These are phyloP conservation scores for Hanseniaspora pseudoguilliermondii DNA, from an alignment of 805 yeast genomes.

Conservation along the genomic window DNA sequence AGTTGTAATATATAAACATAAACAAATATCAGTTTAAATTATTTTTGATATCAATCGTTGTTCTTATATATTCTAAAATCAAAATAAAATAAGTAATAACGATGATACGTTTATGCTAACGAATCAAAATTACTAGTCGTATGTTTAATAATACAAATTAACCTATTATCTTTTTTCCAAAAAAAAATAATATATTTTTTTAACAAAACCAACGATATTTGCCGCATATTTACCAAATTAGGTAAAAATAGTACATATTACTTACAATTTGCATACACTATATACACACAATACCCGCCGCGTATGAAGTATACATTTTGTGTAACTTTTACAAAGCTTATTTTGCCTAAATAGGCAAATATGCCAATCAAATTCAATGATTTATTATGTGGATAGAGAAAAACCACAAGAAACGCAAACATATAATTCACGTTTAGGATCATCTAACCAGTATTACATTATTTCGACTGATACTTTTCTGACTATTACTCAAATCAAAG, in stretches of 20 bases:
- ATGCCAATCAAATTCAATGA: background rate
- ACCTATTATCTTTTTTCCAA: background rate
- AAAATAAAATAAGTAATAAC: background rate
- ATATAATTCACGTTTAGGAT: background rate
- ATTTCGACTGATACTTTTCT: background rate
- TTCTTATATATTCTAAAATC: background rate
- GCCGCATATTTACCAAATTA: background rate
- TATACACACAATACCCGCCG: background rate
- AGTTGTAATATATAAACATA: too few species aligned
- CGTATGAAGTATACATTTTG: background rate
- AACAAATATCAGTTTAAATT: background rate
- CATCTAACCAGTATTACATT: background rate
- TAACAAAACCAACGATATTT: background rate
- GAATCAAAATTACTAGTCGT: too few species aligned
- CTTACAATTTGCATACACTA: background rate
- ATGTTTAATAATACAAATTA: too few species aligned
- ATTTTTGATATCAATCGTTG: background rate
- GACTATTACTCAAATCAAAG: background rate
- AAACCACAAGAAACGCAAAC: background rate
- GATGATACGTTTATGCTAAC: background rate
- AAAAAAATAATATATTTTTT: background rate
- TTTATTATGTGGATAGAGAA: background rate
- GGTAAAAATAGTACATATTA: background rate
- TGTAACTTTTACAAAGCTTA: background rate
- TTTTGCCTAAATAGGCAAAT: slow-evolving; percentile 4